Percentiles rank a stretch among this genome's conserved stretches.
phyloP scores from a whole-genome alignment of 306 rosid species.

The Cicer yamashitae region DNA sequence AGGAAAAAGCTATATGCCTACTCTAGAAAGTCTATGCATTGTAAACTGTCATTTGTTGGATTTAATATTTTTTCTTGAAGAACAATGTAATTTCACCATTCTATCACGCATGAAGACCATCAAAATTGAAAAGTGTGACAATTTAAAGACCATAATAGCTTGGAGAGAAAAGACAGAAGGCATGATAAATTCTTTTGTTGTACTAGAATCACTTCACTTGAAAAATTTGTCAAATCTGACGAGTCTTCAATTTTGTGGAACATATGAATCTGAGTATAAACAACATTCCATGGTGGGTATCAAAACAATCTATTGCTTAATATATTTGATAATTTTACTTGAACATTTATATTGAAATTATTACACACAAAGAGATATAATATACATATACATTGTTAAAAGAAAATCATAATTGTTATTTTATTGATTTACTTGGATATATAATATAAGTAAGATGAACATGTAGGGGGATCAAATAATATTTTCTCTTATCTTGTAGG shows the following conservation, averaged over 20 bases:
- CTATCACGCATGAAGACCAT: not conserved
- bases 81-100: not conserved
- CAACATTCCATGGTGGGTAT: not conserved
- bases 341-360: too few relatives aligned
- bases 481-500: not conserved
- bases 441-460: not conserved
- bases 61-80: not conserved
- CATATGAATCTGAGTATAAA: not conserved
- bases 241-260: not conserved
- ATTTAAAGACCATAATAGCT: not conserved
- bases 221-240: not conserved
- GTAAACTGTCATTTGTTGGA: not conserved
- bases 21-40: not conserved
- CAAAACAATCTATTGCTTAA: too few relatives aligned
- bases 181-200: not conserved
- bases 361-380: too few relatives aligned
- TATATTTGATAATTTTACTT: too few relatives aligned
- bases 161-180: not conserved
- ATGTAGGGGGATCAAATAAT: not conserved
- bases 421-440: too few relatives aligned
- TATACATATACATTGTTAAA: too few relatives aligned
- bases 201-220: not conserved
- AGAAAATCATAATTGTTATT: too few relatives aligned
- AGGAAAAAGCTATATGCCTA: not conserved
- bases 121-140: not conserved